Evolutionary conservation across 1,284 basidiomycete species (phyloP).

Genomic region (Trichosporon faecale): DNA sequence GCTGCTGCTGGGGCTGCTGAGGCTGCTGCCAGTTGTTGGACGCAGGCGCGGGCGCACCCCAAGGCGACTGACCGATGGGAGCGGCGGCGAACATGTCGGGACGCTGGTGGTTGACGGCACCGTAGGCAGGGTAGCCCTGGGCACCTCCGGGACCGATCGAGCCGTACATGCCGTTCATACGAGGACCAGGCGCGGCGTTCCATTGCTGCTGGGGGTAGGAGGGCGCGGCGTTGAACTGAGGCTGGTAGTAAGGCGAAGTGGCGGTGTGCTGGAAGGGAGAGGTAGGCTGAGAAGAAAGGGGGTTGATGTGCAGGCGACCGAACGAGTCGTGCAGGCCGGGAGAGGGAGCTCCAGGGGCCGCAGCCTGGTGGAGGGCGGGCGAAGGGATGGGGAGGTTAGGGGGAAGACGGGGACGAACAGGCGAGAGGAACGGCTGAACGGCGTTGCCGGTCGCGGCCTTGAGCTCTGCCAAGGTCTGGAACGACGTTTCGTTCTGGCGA

Average conservation of each 20-base stretch:
- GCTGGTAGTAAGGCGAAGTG: conserved; percentile 15
- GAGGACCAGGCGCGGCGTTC: conserved; percentile 23
- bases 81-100: conserved; percentile 21
- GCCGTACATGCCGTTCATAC: conserved; percentile 23
- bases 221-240: conserved; percentile 19
- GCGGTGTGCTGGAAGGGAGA: conserved; percentile 10
- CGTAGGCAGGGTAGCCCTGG: conserved; percentile 15
- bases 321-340: conserved; percentile 35
- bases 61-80: conserved; percentile 31
- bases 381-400: conserved; percentile 48
- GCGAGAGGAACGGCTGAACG: conserved; percentile 48
- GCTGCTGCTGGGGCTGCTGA: conserved; percentile 23
- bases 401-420: conserved; percentile 40
- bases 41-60: conserved; percentile 31
- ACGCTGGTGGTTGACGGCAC: conserved; percentile 24
- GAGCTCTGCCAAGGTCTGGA: conserved; percentile 50
- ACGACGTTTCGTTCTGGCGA: conserved; percentile 56
- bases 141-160: conserved; percentile 20
- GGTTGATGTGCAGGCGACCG: conserved; percentile 34
- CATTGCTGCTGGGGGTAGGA: conserved; percentile 17
- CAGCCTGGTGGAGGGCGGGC: conserved; percentile 28
- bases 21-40: conserved; percentile 21
- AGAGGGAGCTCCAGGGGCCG: conserved; percentile 15
- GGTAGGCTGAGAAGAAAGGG: conserved; percentile 3
- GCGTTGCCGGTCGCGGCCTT: conserved; percentile 46